phyloP scores from a whole-genome alignment of 2,329 filamentous ascomycete species.

The Penicillium palitans region DNA sequence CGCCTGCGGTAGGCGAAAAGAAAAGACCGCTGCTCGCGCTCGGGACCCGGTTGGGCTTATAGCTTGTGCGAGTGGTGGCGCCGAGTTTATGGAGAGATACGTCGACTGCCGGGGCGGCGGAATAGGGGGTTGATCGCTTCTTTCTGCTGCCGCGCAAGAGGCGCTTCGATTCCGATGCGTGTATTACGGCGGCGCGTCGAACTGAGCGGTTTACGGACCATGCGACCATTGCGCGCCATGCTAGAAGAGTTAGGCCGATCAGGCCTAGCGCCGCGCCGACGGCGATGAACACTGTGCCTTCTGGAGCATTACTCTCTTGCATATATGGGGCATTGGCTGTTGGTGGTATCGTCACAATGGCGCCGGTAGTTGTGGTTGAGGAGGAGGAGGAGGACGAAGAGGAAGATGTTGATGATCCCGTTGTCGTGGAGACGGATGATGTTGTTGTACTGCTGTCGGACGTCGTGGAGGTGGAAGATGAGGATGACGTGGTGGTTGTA shows the following conservation, averaged over 20 bases:
- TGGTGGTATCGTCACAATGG: constrained; percentile 74
- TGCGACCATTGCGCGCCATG: constrained; percentile 84
- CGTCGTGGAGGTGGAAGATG: constrained; percentile 26
- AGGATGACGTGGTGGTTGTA: constrained; percentile 23
- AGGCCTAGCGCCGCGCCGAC: constrained; percentile 87
- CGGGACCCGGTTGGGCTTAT: constrained; percentile 38
- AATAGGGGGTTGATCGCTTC: constrained; percentile 36
- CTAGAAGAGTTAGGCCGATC: constrained; percentile 75
- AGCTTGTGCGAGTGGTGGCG: constrained; percentile 37
- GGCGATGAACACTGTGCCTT: constrained; percentile 94
- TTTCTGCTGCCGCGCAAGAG: constrained; percentile 53
- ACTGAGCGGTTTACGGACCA: constrained; percentile 92
- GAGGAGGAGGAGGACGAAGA: constrained; percentile 48
- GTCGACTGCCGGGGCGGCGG: constrained; percentile 35
- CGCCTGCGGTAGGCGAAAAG: constrained; percentile 86
- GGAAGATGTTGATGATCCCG: constrained; percentile 41
- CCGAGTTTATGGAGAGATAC: constrained; percentile 57
- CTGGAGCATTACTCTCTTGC: constrained; percentile 78
- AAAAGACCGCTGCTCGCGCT: constrained; percentile 75
- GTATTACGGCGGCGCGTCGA: constrained; percentile 75
- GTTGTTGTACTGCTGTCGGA: constrained; percentile 21
- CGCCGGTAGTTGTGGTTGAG: constrained; percentile 60
- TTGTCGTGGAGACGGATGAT: constrained; percentile 23
- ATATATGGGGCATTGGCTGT: constrained; percentile 86
- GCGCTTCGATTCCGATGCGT: constrained; percentile 71